Base-by-base conservation (phyloP, 139 green algal species). In the Coccomyxa sp. region DNA sequence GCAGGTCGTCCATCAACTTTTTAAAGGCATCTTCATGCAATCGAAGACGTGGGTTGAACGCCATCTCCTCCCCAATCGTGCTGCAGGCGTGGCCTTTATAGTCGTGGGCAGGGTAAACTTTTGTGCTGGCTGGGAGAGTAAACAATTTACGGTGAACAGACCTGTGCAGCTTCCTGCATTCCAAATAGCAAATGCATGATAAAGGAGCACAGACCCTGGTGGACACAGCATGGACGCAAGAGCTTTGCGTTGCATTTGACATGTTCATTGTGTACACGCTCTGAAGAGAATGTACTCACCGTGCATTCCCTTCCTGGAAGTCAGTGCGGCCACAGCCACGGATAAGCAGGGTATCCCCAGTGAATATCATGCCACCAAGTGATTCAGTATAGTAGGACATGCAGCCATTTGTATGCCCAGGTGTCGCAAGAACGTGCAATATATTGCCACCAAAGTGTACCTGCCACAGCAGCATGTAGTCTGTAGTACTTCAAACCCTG, bases 241-340 rank as follows among this genome's bases (percentile, higher is more conserved):
- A 25, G 63, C 63, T 71, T 25, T n/a, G 27, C 67, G 28, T 67
- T 71, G 67, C 81, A 80, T 78, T 78, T 67, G 71, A 71, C 13
- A n/a, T 74, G 45, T 30, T 32, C 27, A 27, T 21, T 25, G 38
- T 51, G 38, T 51, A 51, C 38, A 51, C 4, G 63, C 63, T 71
- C 21, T 21, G 60, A 31, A 78, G 12, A 27, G 51, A 58, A 60
- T 28, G 58, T 51, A 76, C 74, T 79, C 38, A 67, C 67, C 74
- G 30, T 63, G 82, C 82, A 59, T 32, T 28, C 82, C 87, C 87
- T 68, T 85, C 51, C 82, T 95, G 91, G 84, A 95, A 95, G 81
- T 95, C 91, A 30, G 91, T 95, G 58, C 91, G 83, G 59, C 91
- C 91, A 84, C 91, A 95, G 38, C 91, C 91, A 13, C 91, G 77